A percentile compares a stretch with the other conserved stretches of the same genome.
Evolutionary conservation across 2,329 filamentous ascomycete species (phyloP).

Genomic region (Lasiodiplodia citricola): DNA sequence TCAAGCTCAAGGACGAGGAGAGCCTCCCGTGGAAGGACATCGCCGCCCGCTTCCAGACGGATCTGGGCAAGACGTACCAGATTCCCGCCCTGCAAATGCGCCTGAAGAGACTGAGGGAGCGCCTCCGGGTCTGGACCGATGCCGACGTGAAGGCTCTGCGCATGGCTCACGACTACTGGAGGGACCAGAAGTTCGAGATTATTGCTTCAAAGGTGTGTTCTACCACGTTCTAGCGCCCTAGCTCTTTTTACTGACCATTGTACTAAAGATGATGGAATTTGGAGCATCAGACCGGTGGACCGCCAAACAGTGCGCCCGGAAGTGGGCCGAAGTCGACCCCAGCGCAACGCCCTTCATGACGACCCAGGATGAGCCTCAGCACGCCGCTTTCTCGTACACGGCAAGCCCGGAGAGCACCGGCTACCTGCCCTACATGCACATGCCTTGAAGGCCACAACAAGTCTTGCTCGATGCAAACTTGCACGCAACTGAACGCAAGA

Average conservation of each 20-base stretch:
- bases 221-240: neutral
- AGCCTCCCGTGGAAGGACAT: constrained; percentile 62
- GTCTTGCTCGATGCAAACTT: constrained; percentile 18
- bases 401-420: constrained; percentile 44
- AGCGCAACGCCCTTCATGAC: constrained; percentile 41
- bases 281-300: constrained; percentile 58
- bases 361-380: constrained; percentile 37
- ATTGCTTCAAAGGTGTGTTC: constrained; percentile 54
- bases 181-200: constrained; percentile 60
- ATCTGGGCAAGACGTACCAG: constrained; percentile 55
- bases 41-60: constrained; percentile 54
- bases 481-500: constrained; percentile 13
- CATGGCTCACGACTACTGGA: constrained; percentile 59
- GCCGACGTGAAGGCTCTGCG: constrained; percentile 55
- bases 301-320: constrained; percentile 55
- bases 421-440: constrained; percentile 41
- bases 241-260: neutral
- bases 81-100: constrained; percentile 62
- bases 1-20: constrained; percentile 59
- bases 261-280: constrained; percentile 56
- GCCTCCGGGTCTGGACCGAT: constrained; percentile 59
- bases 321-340: constrained; percentile 56
- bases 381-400: constrained; percentile 32
- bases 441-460: constrained; percentile 30
- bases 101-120: constrained; percentile 57